These are phyloP conservation scores for Psilocybe subaeruginosa DNA, from an alignment of 768 basidiomycete species.

Conservation along the genomic window DNA sequence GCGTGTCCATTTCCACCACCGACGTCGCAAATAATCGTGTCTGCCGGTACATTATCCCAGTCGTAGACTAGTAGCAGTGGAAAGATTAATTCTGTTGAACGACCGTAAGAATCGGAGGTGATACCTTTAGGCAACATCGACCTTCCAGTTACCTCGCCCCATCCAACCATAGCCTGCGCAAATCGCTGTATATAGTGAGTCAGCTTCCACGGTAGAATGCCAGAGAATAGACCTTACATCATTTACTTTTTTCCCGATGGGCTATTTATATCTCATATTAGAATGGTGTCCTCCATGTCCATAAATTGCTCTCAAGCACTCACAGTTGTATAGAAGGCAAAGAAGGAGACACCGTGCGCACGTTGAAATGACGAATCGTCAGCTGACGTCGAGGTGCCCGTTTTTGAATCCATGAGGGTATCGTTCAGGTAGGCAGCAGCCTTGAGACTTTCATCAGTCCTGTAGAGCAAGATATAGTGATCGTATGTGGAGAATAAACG, in stretches of 20 bases:
- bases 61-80: constrained; percentile 29
- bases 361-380: constrained; percentile 8
- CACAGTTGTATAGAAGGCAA: constrained; percentile 9
- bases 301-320: background rate
- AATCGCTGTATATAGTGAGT: constrained; percentile 27
- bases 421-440: constrained; percentile 6
- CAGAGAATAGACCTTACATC: background rate
- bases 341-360: constrained; percentile 3
- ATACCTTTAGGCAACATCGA: constrained; percentile 12
- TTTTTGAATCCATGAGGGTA: constrained; percentile 6
- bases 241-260: constrained; percentile 5
- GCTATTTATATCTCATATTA: background rate
- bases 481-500: too few relatives aligned
- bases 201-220: background rate
- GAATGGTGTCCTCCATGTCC: background rate
- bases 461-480: background rate
- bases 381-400: constrained; percentile 4
- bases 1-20: constrained; percentile 41
- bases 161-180: constrained; percentile 33
- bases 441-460: constrained; percentile 14
- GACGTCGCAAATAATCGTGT: constrained; percentile 39
- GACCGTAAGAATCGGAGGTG: background rate
- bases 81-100: background rate
- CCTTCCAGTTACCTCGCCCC: constrained; percentile 26
- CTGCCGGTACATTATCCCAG: constrained; percentile 33